A percentile compares a stretch with the other conserved stretches of the same genome.
Conservation (phyloP, 192 early-diverging fungal species). For the Coemansia asiatica region DNA sequence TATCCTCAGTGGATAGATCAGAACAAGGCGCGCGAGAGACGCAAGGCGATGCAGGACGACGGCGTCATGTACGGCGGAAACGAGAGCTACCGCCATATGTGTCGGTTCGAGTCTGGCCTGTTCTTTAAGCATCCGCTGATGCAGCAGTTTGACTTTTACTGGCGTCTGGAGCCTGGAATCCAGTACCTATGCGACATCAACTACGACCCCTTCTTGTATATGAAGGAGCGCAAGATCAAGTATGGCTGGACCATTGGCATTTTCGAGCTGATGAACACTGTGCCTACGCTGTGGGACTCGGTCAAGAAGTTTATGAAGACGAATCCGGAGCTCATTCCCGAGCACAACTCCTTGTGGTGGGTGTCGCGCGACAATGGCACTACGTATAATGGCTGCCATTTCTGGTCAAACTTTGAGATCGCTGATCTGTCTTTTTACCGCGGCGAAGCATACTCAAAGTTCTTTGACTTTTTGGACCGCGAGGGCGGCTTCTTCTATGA, state of each 20-base stretch:
- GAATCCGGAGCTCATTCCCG: conserved; percentile 55
- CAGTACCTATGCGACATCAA: conserved; percentile 63
- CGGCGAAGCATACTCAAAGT: conserved; percentile 62
- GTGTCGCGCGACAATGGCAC: conserved; percentile 30
- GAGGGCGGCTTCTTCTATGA: conserved; percentile 87
- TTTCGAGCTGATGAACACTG: conserved; percentile 54
- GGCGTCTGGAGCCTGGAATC: conserved; percentile 69
- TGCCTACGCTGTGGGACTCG: conserved; percentile 62
- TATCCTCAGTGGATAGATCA: conserved; percentile 75
- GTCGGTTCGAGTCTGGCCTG: conserved; percentile 62
- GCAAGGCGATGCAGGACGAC: conserved; percentile 58
- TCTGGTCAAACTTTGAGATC: conserved; percentile 85
- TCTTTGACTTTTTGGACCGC: conserved; percentile 69
- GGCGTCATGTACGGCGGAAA: conserved; percentile 60
- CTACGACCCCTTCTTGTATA: conserved; percentile 66
- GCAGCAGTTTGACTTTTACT: conserved; percentile 64
- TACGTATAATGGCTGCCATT: conserved; percentile 65
- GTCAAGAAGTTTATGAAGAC: conserved; percentile 59
- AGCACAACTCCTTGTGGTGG: conserved; percentile 59
- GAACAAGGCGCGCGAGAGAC: conserved; percentile 46
- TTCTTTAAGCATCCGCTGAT: conserved; percentile 61
- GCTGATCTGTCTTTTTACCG: conserved; percentile 70
- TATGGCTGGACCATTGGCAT: conserved; percentile 67
- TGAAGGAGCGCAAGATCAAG: conserved; percentile 62
- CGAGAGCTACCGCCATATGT: conserved; percentile 66